Evolutionary conservation across 495 filamentous ascomycete species (phyloP).

Genomic region (Daldinia grandis): DNA sequence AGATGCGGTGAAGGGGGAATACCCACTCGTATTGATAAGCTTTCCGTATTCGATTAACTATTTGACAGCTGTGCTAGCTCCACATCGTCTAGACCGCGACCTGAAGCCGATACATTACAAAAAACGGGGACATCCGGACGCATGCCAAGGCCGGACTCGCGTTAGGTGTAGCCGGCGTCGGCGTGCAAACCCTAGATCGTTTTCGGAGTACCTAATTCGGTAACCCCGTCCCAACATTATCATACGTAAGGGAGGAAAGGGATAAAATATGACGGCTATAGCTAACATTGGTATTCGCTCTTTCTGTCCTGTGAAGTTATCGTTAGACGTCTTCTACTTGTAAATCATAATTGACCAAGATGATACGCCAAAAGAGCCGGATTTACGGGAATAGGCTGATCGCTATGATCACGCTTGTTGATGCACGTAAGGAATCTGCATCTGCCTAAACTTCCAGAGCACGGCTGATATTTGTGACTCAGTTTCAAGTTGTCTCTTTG

Average conservation of each 20-base stretch:
- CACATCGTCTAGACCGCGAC: conserved; percentile 12
- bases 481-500: conserved; percentile 44
- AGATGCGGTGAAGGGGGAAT: conserved; percentile 8
- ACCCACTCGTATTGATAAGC: conserved; percentile 4
- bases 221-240: neutral
- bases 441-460: neutral
- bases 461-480: conserved; percentile 4
- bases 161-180: conserved; percentile 31
- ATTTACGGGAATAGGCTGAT: conserved; percentile 36
- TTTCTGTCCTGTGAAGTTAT: neutral
- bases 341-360: neutral
- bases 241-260: neutral
- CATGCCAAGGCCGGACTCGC: conserved; percentile 40
- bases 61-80: neutral
- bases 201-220: neutral
- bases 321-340: neutral
- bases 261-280: neutral
- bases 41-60: conserved; percentile 6
- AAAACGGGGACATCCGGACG: conserved; percentile 18
- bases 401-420: conserved; percentile 42
- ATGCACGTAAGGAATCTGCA: conserved; percentile 32
- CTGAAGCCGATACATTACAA: conserved; percentile 10
- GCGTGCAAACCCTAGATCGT: neutral
- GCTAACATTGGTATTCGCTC: neutral
- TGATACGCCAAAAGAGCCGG: conserved; percentile 29